phyloP scores from a whole-genome alignment of 805 yeast species.

The Torulaspora indica region DNA sequence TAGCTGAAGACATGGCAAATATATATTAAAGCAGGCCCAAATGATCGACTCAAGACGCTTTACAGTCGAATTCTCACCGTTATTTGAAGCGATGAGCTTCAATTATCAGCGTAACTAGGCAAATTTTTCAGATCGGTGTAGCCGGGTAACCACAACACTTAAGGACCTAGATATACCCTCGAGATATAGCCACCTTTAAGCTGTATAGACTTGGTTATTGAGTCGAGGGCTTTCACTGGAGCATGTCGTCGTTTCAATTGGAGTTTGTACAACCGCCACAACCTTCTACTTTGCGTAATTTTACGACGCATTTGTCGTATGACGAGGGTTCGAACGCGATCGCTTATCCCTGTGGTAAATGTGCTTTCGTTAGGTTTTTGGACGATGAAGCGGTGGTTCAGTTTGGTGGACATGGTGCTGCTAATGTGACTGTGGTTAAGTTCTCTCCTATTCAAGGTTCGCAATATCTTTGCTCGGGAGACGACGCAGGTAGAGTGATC shows the following conservation, averaged over 20 bases:
- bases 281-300: slow-evolving; percentile 72
- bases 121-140: slow-evolving; percentile 6
- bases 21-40: neutral
- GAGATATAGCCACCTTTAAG: too few relatives aligned
- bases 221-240: neutral
- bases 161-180: neutral
- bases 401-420: slow-evolving; percentile 62
- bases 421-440: slow-evolving; percentile 72
- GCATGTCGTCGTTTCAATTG: slow-evolving; percentile 24
- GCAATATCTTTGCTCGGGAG: slow-evolving; percentile 86
- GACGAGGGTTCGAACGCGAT: slow-evolving; percentile 64
- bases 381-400: slow-evolving; percentile 47
- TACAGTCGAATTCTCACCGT: neutral
- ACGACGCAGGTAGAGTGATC: slow-evolving; percentile 80
- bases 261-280: slow-evolving; percentile 60
- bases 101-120: neutral
- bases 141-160: neutral
- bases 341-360: slow-evolving; percentile 78
- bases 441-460: slow-evolving; percentile 76
- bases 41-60: neutral
- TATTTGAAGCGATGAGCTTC: slow-evolving; percentile 9
- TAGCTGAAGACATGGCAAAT: slow-evolving; percentile 61
- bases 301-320: slow-evolving; percentile 65
- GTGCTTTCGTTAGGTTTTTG: slow-evolving; percentile 66
- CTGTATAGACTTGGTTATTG: neutral